Evolutionary conservation across 2,329 filamentous ascomycete species (phyloP), one percentile per base, ranked within the genome.

Genomic region (Samsoniella hepiali): DNA sequence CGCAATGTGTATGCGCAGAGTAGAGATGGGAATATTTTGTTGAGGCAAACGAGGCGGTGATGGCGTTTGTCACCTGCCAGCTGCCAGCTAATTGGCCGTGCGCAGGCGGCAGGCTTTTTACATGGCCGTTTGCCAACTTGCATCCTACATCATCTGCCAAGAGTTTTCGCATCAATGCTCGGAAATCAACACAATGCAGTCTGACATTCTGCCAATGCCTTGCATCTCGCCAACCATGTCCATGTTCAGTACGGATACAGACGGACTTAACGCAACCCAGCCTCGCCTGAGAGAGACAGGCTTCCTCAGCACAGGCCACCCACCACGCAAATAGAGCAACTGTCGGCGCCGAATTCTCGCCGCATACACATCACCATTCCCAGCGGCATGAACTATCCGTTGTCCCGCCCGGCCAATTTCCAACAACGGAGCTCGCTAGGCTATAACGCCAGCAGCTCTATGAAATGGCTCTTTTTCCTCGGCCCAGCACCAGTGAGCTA

Each of bases 141-240:
- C 42, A 47, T 58, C 55, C 22, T 58, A 31, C 42, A 44, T 57
- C 54, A 45, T 27, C 55, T 13, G 22, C 5, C 55, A 58, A 44
- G 8, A 36, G 38, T 45, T 58, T 36, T 45, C 11, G 17, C 42
- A 34, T 15, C 5, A 40, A 27, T 5, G 31, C 31, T 22, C 55
- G 40, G 55, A 27, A 34, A 58, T 47, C 29, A 58, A 45, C 3
- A 3, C 15, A 47, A 36, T n/a, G 27, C 42, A n/a, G 42, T 27
- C 1, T 7, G 17, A 15, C 7, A 38, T 40, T 3, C 8, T 11
- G n/a, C 34, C 22, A 2, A 29, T 29, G 34, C 34, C 34, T 27
- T 55, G 29, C 45, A 32, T 57, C 15, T 53, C 5, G 32, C 40
- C 27, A n/a, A 31, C 6, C 40, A 58, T 58, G 55, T 17, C 17